Percentiles rank a stretch among this genome's conserved stretches.
phyloP scores from a whole-genome alignment of 2,329 filamentous ascomycete species.

The Colletotrichum neosansevieriae region DNA sequence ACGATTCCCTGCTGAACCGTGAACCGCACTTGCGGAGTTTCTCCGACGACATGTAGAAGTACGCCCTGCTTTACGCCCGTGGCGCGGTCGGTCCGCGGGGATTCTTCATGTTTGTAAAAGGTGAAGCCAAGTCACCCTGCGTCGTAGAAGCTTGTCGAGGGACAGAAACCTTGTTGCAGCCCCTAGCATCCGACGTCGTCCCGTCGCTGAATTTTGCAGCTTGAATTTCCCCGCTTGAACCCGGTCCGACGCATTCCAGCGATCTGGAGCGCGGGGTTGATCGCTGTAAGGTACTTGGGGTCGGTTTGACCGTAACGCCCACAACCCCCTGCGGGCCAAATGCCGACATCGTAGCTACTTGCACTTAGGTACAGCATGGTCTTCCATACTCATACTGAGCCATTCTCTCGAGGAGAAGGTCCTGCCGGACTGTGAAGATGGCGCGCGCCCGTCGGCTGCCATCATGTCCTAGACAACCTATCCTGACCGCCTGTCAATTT shows the following conservation, averaged over 20 bases:
- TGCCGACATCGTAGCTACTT: neutral
- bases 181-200: neutral
- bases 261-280: slow-evolving; percentile 25
- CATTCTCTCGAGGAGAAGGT: no score
- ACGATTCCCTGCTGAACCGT: slow-evolving; percentile 4
- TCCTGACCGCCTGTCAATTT: neutral
- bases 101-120: neutral
- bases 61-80: neutral
- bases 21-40: slow-evolving; percentile 35
- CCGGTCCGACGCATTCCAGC: slow-evolving; percentile 1
- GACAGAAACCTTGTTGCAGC: slow-evolving; percentile 6
- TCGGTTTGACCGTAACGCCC: neutral
- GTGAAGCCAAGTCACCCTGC: neutral
- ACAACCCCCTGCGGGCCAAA: slow-evolving; percentile 15
- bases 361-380: no score
- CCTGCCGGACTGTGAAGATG: no score
- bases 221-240: slow-evolving; percentile 11
- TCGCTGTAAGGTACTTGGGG: slow-evolving; percentile 17
- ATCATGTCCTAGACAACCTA: neutral
- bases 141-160: slow-evolving; percentile 1
- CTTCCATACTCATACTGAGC: no score
- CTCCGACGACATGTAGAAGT: slow-evolving; percentile 21
- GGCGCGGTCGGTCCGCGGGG: neutral
- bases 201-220: neutral
- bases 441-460: neutral